Evolutionary conservation across 2,329 filamentous ascomycete genomes (phyloP), one percentile per base, ranked within the genome.

Genomic region (Cercospora sesami): DNA sequence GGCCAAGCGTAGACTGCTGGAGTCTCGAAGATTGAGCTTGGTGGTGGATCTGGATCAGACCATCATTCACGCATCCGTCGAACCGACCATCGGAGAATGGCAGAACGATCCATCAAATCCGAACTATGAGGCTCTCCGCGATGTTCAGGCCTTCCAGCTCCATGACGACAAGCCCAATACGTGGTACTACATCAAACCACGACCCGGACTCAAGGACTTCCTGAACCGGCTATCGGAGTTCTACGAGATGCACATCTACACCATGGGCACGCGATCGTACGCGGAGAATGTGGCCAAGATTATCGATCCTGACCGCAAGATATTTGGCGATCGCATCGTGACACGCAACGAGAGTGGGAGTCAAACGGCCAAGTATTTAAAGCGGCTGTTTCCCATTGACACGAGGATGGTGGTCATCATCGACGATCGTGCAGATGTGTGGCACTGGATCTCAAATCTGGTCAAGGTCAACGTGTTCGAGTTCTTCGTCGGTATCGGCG

Each of bases 321-420:
- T 97, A 9, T 99, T 99, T 78, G 94, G 92, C 45, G 94, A 97
- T 79, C 89, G 95, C 65, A 94, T 99, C 75, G 91, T 99, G 76
- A 98, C 94, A 80, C 91, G 95, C 75, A 94, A 98, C 78, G 95
- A 99, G 81, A 99, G 96, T 78, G 94, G 94, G 64, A 97, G 91
- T 78, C 89, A 98, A 79, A 92, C 90, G 2, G 89, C 91, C 68
- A 99, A 99, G 84, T 95, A 90, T 73, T 83, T 99, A 31, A 91
- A 95, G 77, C 88, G 95, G 7, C 81, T 99, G 14, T 99, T 99
- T 79, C 95, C 96, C 5, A 92, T 97, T 68, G 96, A 96, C 80
- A 98, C 94, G 5, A 94, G 96, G 80, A 99, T 99, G 95, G 96
- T 97, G 0, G 94, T 97, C 67, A 97, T 99, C 75, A 99, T 99